phyloP scores from a whole-genome alignment of 1,139 yeast genomes.

The Kodamaea arcana region DNA sequence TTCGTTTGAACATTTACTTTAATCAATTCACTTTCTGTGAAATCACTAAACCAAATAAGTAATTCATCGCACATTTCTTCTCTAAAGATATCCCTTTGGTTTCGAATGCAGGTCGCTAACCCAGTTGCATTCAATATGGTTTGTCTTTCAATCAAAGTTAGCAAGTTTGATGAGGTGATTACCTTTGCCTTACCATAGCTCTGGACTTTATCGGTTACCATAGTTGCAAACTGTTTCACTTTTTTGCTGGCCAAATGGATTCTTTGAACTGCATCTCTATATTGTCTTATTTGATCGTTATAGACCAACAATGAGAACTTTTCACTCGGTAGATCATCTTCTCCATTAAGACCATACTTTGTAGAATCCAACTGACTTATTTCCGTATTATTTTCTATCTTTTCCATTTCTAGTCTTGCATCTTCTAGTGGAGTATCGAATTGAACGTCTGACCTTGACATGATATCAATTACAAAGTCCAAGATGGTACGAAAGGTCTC shows the following conservation, averaged over 20 bases:
- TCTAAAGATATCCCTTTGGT: constrained; percentile 65
- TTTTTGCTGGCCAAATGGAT: constrained; percentile 63
- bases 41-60: constrained; percentile 57
- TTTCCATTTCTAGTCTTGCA: constrained; percentile 27
- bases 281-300: constrained; percentile 78
- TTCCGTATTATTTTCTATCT: constrained; percentile 24
- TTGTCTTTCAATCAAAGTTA: constrained; percentile 51
- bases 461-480: constrained; percentile 76
- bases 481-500: constrained; percentile 52
- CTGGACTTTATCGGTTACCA: constrained; percentile 68
- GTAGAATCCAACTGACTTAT: constrained; percentile 28
- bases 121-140: constrained; percentile 54
- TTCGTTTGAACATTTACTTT: constrained; percentile 47
- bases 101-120: constrained; percentile 61
- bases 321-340: constrained; percentile 41
- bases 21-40: constrained; percentile 54
- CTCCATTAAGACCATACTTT: constrained; percentile 24
- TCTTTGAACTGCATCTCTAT: constrained; percentile 66
- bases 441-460: constrained; percentile 43
- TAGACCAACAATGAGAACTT: constrained; percentile 61
- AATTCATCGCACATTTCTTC: constrained; percentile 82
- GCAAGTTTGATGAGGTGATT: constrained; percentile 50
- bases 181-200: constrained; percentile 67
- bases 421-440: constrained; percentile 36
- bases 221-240: constrained; percentile 62